Evolutionary conservation across 2,329 filamentous ascomycete species (phyloP), one percentile per base, ranked within the genome.

Genomic region (Aspergillus glaucus): DNA sequence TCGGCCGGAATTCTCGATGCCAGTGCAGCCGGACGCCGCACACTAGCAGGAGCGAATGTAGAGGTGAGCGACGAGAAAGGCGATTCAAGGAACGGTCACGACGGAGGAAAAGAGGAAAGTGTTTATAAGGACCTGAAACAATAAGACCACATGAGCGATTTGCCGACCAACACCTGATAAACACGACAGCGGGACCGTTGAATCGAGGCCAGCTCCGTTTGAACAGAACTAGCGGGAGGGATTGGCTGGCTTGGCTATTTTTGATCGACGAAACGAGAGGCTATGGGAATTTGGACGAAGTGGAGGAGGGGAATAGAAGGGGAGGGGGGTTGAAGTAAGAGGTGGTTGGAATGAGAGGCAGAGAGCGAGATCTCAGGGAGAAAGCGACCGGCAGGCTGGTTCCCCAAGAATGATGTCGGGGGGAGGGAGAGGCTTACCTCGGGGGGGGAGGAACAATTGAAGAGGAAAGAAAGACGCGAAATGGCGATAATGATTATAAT

Each of bases 11-110:
- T 55, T 57, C 49, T 62, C 54, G 57, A 59, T 64, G 57, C 61
- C 56, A 64, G 64, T 64, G 62, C 64, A 69, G 64, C 62, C 53
- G 52, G 47, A 42, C 50, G 63, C 61, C 63, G 59, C 61, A 65
- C 62, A 61, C 60, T 61, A 64, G 62, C 64, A 62, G 59, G 62
- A 62, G 57, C 26, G 57, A 49, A 55, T 45, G 19, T 55, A 51
- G 55, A 49, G 52, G 51, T 49, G 54, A 52, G 48, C 50, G 53
- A 57, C 36, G 51, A 46, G 50, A 48, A 53, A 50, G 48, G 53
- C 17, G 32, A 45, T 55, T 60, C 54, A 57, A 51, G 57, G 10
- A 30, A 57, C 47, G 52, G 52, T 55, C 55, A 58, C 55, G 57
- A 55, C 15, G 15, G 17, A 40, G 37, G 19, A 15, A 5, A 40